Evolutionary conservation across 768 basidiomycete genomes (phyloP).

Genomic region (Podaxis rugospora): DNA sequence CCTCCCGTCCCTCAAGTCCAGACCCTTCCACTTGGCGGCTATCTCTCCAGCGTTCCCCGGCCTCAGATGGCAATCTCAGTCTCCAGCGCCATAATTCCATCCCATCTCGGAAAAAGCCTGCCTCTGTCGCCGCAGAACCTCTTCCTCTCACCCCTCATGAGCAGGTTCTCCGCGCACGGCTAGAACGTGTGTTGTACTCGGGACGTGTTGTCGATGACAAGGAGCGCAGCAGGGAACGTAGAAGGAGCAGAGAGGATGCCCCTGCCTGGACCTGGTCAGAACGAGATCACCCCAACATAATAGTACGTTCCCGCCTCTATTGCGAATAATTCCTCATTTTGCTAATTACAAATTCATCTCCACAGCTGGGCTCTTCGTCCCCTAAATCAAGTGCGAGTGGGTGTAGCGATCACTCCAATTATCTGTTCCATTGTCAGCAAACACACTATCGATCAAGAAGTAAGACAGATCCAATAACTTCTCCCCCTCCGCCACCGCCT

Average conservation of each 20-base stretch:
- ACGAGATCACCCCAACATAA: background rate
- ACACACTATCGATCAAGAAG: constrained; percentile 4
- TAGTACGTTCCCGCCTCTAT: background rate
- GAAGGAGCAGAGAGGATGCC: background rate
- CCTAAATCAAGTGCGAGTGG: constrained; percentile 10
- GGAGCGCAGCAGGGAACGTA: constrained; percentile 3
- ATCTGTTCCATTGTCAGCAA: constrained; percentile 1
- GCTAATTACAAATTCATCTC: background rate
- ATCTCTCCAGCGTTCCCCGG: constrained; percentile 9
- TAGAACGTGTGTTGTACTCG: constrained; percentile 14
- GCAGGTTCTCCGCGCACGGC: constrained; percentile 15
- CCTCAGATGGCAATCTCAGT: constrained; percentile 3
- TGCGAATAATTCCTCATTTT: background rate
- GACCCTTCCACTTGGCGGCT: constrained; percentile 3
- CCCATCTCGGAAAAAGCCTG: background rate
- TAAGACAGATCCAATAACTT: constrained; percentile 1
- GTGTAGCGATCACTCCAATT: constrained; percentile 9
- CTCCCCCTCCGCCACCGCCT: background rate
- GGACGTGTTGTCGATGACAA: constrained; percentile 1
- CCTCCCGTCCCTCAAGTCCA: constrained; percentile 7
- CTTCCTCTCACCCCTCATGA: constrained; percentile 12
- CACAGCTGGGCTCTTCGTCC: background rate
- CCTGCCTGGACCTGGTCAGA: constrained; percentile 6
- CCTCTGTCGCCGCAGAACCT: background rate
- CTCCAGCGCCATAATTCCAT: constrained; percentile 6